Percentiles rank a stretch among this genome's conserved stretches.
Conservation (phyloP, 441 rosid genomes). For the Euphorbia corollata region DNA sequence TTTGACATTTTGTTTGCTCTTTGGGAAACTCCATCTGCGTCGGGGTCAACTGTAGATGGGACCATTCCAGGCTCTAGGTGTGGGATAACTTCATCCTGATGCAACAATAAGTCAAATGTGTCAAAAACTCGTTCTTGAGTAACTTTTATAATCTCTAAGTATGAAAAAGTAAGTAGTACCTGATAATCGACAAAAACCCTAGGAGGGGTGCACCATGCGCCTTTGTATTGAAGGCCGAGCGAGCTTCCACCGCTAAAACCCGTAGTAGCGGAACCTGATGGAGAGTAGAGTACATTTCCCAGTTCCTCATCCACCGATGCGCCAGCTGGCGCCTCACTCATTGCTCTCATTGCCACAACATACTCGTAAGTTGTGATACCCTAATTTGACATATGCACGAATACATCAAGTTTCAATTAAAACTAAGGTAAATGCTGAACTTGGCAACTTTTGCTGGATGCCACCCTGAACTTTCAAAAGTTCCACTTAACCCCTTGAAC, state of each 20-base stretch:
- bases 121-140: slow-evolving; percentile 6
- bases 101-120: slow-evolving; percentile 14
- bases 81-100: slow-evolving; percentile 78
- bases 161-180: slow-evolving; percentile 29
- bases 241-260: slow-evolving; percentile 91
- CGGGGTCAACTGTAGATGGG: slow-evolving; percentile 83
- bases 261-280: slow-evolving; percentile 78
- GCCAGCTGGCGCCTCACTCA: slow-evolving; percentile 69
- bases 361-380: slow-evolving; percentile 96
- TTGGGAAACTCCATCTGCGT: slow-evolving; percentile 41
- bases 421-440: too few species aligned
- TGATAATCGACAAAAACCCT: slow-evolving; percentile 89
- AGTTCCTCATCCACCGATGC: slow-evolving; percentile 58
- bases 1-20: slow-evolving; percentile 54
- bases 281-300: slow-evolving; percentile 60
- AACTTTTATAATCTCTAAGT: not conserved
- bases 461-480: too few species aligned
- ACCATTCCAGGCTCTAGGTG: slow-evolving; percentile 77
- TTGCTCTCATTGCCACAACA: slow-evolving; percentile 88
- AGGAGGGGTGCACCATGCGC: slow-evolving; percentile 94
- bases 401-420: too few species aligned
- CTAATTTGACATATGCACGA: slow-evolving; percentile 26
- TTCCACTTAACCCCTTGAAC: too few species aligned
- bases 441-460: not conserved
- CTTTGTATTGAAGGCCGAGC: slow-evolving; percentile 75